phyloP scores from a whole-genome alignment of 805 yeast genomes.

The Sugiyamaella boreocaroliniensis region DNA sequence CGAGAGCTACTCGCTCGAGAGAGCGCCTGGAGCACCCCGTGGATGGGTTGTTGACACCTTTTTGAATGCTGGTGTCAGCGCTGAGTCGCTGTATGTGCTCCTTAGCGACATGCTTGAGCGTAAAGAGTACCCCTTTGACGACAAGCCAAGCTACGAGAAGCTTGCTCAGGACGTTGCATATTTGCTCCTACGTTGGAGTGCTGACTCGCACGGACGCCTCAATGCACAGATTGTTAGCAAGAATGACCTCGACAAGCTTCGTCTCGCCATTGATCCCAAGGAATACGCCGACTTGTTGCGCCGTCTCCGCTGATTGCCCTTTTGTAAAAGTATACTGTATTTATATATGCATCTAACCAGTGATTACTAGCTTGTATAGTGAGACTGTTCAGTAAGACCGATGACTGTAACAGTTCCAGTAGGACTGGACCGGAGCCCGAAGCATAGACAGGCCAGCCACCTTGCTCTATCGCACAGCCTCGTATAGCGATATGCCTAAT shows the following conservation, averaged over 20 bases:
- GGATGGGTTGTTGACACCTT: slow-evolving; percentile 37
- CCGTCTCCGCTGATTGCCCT: background rate
- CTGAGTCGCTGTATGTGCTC: slow-evolving; percentile 24
- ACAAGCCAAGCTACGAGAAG: slow-evolving; percentile 14
- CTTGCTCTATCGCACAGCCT: background rate
- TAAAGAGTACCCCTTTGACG: slow-evolving; percentile 29
- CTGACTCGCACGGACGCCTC: slow-evolving; percentile 12
- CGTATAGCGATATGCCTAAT: background rate
- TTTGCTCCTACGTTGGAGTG: slow-evolving; percentile 21
- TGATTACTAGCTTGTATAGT: no score
- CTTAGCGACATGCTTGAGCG: slow-evolving; percentile 27
- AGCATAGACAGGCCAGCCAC: background rate
- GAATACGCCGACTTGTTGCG: slow-evolving; percentile 7
- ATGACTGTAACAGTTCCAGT: no score
- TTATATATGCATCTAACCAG: background rate
- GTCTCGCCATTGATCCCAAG: slow-evolving; percentile 2
- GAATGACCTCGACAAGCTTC: slow-evolving; percentile 4
- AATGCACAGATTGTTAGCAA: slow-evolving; percentile 1
- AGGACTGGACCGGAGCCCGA: no score
- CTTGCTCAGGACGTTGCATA: slow-evolving; percentile 26
- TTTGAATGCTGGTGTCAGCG: slow-evolving; percentile 29
- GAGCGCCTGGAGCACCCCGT: slow-evolving; percentile 34
- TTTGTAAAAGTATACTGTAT: background rate
- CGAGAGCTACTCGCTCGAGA: slow-evolving; percentile 47
- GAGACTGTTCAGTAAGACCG: no score